phyloP scores from a whole-genome alignment of 176 grass and related monocot genomes.

The Musa schizocarpa region DNA sequence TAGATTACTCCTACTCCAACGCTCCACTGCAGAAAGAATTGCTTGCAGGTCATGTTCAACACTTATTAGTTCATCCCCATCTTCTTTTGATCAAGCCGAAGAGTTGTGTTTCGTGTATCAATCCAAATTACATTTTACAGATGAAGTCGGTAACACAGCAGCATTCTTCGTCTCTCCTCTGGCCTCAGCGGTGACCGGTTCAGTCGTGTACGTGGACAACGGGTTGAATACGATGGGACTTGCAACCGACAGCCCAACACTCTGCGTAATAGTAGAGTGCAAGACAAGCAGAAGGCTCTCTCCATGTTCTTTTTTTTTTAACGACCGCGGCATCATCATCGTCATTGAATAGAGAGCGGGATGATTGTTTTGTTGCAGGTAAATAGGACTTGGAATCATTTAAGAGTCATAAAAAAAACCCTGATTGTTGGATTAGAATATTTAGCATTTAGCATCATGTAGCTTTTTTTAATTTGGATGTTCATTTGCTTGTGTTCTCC shows the following conservation, averaged over 20 bases:
- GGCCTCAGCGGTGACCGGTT: slow-evolving; percentile 68
- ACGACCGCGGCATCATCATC: too few relatives aligned
- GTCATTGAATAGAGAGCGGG: too few relatives aligned
- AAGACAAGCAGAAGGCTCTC: too few relatives aligned
- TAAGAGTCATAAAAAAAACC: too few relatives aligned
- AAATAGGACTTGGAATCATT: too few relatives aligned
- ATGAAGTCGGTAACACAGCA: slow-evolving; percentile 64
- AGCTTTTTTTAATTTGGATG: too few relatives aligned
- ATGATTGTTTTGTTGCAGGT: too few relatives aligned
- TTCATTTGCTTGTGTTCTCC: too few relatives aligned
- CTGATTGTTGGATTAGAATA: too few relatives aligned
- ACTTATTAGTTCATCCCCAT: too few relatives aligned
- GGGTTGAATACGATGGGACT: slow-evolving; percentile 73
- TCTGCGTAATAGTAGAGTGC: slow-evolving; percentile 7
- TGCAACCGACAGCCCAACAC: slow-evolving; percentile 41
- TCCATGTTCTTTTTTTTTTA: too few relatives aligned
- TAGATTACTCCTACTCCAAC: slow-evolving; percentile 68
- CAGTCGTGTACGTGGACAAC: slow-evolving; percentile 68
- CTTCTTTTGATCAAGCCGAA: background rate
- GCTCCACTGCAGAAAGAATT: slow-evolving; percentile 83
- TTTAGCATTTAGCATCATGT: too few relatives aligned
- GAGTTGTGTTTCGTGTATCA: background rate
- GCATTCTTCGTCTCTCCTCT: slow-evolving; percentile 63
- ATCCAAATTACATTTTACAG: slow-evolving; percentile 17
- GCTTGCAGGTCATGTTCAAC: slow-evolving; percentile 40